Evolutionary conservation across 768 basidiomycete species (phyloP), one percentile per base, ranked within the genome.

Genomic region (Fomitopsis serialis): DNA sequence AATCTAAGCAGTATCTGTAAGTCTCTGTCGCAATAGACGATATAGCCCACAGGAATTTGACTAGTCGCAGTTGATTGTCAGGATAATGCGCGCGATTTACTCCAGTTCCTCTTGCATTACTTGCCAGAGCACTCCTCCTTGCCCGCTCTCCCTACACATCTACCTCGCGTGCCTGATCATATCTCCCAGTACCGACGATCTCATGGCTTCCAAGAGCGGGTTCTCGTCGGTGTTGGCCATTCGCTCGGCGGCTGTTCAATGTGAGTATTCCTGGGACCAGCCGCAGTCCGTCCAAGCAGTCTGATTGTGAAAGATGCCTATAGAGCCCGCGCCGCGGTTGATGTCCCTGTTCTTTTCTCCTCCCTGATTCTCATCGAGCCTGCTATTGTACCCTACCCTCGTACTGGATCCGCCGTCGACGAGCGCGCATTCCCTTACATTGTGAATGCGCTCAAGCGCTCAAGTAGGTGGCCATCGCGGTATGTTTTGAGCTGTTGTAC

Each of bases 171-270:
- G 3, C 54, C 80, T 0, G 50, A 64, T 0, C 58, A 65, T 5
- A 73, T 80, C 50, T 67, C 78, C 0, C 62, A 68, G 1, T 49
- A 60, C 15, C 78, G 89, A 34, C 62, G 66, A 37, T 54, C 55
- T 1, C 58, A 65, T 19, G 88, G 89, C 0, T 82, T 83, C 61
- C 57, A 44, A 2, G 55, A 70, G 4, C 78, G 86, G 27, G 78
- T 67, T 19, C 61, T 93, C 2, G 72, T 92, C 19, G 81, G 74
- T 5, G 70, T 92, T 2, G 93, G 92, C 0, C 94, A 97, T 64
- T 94, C 91, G 0, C 83, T 90, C 49, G 90, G 94, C 19, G 92
- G 88, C 2, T 85, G 83, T 62, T 81, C 82, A 2, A 76, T 81
- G 84, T 90, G 29, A 32, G 29, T n/a, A n/a, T n/a, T n/a, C n/a